Evolutionary conservation across 2,329 filamentous ascomycete species (phyloP), one percentile per base, ranked within the genome.

Genomic region (Penicillium sp.): DNA sequence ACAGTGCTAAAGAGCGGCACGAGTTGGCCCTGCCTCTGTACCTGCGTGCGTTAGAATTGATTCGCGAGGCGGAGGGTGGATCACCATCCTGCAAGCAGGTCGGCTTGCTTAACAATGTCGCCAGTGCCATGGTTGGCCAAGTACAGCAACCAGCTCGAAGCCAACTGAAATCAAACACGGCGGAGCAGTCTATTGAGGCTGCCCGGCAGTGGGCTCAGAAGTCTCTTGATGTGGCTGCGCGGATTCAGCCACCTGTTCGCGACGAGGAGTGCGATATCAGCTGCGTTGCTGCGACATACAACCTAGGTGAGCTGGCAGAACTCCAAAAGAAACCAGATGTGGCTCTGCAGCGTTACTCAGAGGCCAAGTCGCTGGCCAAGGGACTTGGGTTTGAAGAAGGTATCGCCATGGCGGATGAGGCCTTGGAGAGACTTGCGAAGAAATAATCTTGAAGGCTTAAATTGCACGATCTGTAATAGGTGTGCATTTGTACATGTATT

Each of bases 11-110:
- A 64, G 84, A 87, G 43, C 85, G 89, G 64, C 88, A 91, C 67
- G 89, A 93, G 63, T 85, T 97, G 2, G 89, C 92, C 6, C 83
- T 92, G 22, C 92, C 92, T 3, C 80, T 97, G 27, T 96, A 92
- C 71, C 85, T 97, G 65, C 91, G 95, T 68, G 90, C 92, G 6
- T 79, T 96, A 31, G 82, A 86, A 18, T 75, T 94, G 44, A 87
- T 85, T 70, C 81, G 85, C 9, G 61, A 63, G 23, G 71, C 71
- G 5, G 73, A 77, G 47, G 69, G 69, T 25, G 57, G 63, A 3
- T 75, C 76, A 1, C 79, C 77, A 23, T 82, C 79, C 27, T 97
- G 92, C 70, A 92, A 96, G 70, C 86, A 88, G 49, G 88, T 90
- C 26, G 81, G 92, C 14, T 79, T 97, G 14, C 60, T 77, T 31